These are phyloP conservation scores for Parmelia sp. DNA, from an alignment of 495 filamentous ascomycete species.

Conservation along the genomic window DNA sequence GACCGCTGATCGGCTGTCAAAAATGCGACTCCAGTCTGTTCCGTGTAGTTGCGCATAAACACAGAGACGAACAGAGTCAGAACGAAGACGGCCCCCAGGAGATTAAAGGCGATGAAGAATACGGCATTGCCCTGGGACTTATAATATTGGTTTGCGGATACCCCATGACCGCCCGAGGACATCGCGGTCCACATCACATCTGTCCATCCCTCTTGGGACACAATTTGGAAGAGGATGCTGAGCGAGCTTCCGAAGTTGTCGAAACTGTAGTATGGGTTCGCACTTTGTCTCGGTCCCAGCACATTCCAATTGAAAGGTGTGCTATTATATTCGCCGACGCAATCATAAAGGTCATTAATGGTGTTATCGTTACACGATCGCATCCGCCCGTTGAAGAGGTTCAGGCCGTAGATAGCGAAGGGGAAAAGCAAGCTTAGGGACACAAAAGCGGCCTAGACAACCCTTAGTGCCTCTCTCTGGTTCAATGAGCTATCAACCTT, in stretches of 20 bases:
- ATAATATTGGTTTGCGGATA: conserved; percentile 57
- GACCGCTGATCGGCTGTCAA: conserved; percentile 94
- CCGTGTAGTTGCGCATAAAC: conserved; percentile 99
- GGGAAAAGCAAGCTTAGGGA: conserved; percentile 91
- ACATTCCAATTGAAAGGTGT: conserved; percentile 77
- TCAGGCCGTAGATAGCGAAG: conserved; percentile 91
- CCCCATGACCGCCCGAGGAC: conserved; percentile 67
- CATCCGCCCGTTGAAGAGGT: conserved; percentile 83
- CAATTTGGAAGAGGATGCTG: conserved; percentile 97
- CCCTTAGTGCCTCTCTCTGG: conserved; percentile 10
- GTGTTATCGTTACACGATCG: conserved; percentile 68
- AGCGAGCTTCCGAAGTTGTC: conserved; percentile 88
- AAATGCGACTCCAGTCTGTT: conserved; percentile 96
- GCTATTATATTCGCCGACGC: conserved; percentile 73
- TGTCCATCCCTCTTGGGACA: conserved; percentile 96
- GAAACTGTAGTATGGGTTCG: conserved; percentile 85
- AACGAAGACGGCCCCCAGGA: conserved; percentile 94
- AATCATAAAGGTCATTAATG: conserved; percentile 56
- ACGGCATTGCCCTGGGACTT: conserved; percentile 76
- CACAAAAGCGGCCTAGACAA: conserved; percentile 68
- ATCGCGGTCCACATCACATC: conserved; percentile 82
- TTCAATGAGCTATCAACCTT: conserved; percentile 4
- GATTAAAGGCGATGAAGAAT: conserved; percentile 95
- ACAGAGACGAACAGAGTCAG: conserved; percentile 97
- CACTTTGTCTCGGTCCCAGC: conserved; percentile 68